Base-by-base conservation (phyloP, 2,329 filamentous ascomycete genomes). In the Curvularia verruculosa region DNA sequence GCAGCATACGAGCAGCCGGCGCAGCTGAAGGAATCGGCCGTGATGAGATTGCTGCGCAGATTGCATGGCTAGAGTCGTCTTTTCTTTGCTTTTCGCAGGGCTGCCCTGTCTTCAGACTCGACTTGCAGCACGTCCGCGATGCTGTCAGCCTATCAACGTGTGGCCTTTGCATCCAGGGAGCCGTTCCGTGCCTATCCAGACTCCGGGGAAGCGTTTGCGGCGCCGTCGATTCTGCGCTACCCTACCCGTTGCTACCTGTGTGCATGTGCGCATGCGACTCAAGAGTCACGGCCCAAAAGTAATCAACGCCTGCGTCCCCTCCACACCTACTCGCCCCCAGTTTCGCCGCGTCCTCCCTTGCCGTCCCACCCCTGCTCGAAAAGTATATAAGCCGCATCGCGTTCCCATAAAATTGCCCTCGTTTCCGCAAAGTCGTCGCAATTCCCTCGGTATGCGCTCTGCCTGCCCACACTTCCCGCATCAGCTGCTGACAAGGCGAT, bases 381-480 rank as follows among this genome's bases (percentile, higher is more conserved):
- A 37, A 58, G 56, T 62, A 67, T 66, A 66, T 65, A 57, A 49
- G 49, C 57, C 48, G 21, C 58, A 45, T 55, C 58, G 49, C 57
- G 23, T 43, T 28, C 47, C 57, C 61, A 54, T 34, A 58, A 41
- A 53, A 49, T 41, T 26, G 26, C 49, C 41, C 39, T 65, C 53
- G 50, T 64, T 54, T 63, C 58, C 58, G 59, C 55, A 58, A 56
- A 50, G 50, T 60, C 60, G 55, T 64, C 65, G 65, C 64, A 60
- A 55, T 44, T 52, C 49, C 59, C 59, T 67, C 65, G 70, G 73
- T 75, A 75, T 23, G 72, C 66, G 63, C 66, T 63, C 60, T 60
- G 58, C 63, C 28, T 29, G 28, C 60, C 56, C 61, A 57, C 43
- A 43, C 65, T 52, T 40, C 54, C 48, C 54, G 26, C 36, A 40